Base-by-base conservation (phyloP, 2,329 filamentous ascomycete species). In the Nigrospora oryzae region DNA sequence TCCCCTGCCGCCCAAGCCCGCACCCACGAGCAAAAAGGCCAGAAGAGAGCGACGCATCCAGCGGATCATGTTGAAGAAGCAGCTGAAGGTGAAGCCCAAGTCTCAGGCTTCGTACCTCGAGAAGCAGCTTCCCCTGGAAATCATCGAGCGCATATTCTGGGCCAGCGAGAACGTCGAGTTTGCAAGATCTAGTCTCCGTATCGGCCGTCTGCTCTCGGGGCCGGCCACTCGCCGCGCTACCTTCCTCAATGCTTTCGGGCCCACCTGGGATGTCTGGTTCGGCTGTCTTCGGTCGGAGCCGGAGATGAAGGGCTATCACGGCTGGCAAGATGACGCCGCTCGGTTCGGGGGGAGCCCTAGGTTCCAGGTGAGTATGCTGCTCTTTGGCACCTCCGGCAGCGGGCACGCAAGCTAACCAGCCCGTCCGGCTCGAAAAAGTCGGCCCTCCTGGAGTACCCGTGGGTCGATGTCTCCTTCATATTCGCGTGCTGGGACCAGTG, bases 61-160 rank as follows among this genome's bases (percentile, higher is more conserved):
- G 34, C 40, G 39, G 31, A 41, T 10, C 13, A 35, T n/a, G 15
- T n/a, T 39, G 11, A 45, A 36, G 39, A 30, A 17, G 16, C 38
- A 39, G 28, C 36, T 32, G 13, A 53, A 44, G 35, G 11, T 17
- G 11, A 49, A 40, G 23, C 34, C 23, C 14, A 44, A 43, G 36
- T 39, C 36, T 13, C 55, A 52, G 23, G 53, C 46, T 10, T 56
- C 60, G 2, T 49, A 55, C 19, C 40, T 63, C 3, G 53, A 69
- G 37, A 60, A 58, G 49, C 50, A 56, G 12, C 59, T 80, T 10
- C 77, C 77, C 0, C 55, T 68, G 7, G 77, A 80, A 55, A 62
- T 80, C 19, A 64, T 80, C 12, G 73, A 79, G 53, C 63, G 49
- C 31, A 76, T 81, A 40, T 69, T 78, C 44, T 57, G 74, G 49